Conservation (phyloP, 2,329 filamentous ascomycete genomes). For the Neonectria hederae region DNA sequence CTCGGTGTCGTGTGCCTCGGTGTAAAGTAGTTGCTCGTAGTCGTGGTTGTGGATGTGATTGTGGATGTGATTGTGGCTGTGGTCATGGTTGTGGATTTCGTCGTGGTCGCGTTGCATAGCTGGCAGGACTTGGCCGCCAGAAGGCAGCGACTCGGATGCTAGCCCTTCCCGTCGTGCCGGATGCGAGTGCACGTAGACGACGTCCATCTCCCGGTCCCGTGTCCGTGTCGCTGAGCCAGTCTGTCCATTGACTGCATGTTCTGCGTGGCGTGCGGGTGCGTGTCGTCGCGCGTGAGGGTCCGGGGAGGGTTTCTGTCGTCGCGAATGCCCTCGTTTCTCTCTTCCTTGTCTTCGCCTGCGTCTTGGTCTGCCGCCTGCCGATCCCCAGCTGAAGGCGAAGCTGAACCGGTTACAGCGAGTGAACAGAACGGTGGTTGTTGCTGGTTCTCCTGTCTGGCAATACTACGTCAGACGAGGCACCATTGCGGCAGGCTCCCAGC, state of each 20-base stretch:
- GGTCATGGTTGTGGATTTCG: neutral
- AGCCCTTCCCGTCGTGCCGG: constrained; percentile 7
- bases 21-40: neutral
- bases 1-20: neutral
- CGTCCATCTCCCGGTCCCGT: constrained; percentile 24
- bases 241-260: constrained; percentile 24
- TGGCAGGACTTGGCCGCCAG: neutral
- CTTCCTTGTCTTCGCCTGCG: neutral
- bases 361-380: neutral
- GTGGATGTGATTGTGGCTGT: too few relatives aligned
- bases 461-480: neutral
- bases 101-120: neutral
- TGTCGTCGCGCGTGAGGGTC: constrained; percentile 1
- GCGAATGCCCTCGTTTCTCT: neutral
- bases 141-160: neutral
- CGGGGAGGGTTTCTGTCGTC: constrained; percentile 1
- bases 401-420: neutral
- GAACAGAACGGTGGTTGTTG: neutral
- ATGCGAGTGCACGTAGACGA: constrained; percentile 16
- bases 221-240: constrained; percentile 5
- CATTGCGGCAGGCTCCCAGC: neutral
- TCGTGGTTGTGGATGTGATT: neutral
- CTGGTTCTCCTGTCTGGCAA: neutral
- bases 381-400: neutral
- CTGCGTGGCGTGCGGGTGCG: neutral